These are phyloP conservation scores for Colletotrichum tropicicola DNA, from an alignment of 2,329 filamentous ascomycete genomes.

Conservation along the genomic window DNA sequence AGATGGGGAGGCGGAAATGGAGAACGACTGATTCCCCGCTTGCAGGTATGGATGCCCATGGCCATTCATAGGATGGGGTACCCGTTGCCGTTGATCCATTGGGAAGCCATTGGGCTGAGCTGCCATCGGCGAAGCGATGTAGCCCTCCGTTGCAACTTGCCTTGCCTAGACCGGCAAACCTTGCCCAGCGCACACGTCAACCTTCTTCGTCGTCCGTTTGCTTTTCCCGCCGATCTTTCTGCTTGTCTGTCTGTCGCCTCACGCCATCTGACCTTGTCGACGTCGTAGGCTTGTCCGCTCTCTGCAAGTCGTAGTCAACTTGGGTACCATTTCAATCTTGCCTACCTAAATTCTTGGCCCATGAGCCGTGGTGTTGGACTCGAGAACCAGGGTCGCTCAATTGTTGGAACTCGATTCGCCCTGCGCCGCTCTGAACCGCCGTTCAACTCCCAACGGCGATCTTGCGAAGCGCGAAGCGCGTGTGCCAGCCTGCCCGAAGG, in stretches of 20 bases:
- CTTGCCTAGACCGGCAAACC: constrained; percentile 10
- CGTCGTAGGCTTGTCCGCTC: background rate
- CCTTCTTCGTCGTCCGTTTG: background rate
- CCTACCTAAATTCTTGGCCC: too few species aligned
- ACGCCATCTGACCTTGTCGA: constrained; percentile 1
- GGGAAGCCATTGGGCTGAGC: constrained; percentile 23
- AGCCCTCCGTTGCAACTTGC: constrained; percentile 22
- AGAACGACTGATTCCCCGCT: constrained; percentile 15
- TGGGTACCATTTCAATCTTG: background rate
- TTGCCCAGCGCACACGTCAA: constrained; percentile 14
- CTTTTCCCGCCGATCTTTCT: constrained; percentile 10
- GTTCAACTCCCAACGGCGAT: background rate
- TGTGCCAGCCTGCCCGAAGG: constrained; percentile 6
- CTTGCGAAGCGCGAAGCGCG: constrained; percentile 24
- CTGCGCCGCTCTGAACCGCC: constrained; percentile 6
- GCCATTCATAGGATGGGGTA: background rate
- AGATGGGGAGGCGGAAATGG: constrained; percentile 1
- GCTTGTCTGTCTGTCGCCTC: background rate
- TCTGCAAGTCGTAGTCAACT: background rate
- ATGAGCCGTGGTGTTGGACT: background rate
- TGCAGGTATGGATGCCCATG: background rate
- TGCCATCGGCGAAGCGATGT: constrained; percentile 26
- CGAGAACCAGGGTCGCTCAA: background rate
- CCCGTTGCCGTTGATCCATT: constrained; percentile 9
- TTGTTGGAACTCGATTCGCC: background rate